Base-by-base conservation (phyloP, 768 basidiomycete genomes). In the Boletellus ananiceps region DNA sequence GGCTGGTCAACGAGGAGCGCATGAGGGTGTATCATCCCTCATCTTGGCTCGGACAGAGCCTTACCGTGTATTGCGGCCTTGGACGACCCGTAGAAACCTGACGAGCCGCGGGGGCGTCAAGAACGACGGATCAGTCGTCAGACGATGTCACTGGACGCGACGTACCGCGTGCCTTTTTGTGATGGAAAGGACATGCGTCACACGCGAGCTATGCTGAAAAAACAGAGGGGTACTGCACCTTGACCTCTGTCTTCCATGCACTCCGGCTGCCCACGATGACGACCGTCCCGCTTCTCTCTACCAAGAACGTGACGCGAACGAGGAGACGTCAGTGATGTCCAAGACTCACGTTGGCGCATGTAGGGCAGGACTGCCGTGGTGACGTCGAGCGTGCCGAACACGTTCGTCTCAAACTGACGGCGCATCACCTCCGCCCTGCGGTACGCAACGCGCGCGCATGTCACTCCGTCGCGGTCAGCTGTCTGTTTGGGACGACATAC, bases 61-160 rank as follows among this genome's bases (percentile, higher is more conserved):
- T 54, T 59, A 80, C 81, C 73, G 50, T 77, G 80, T 13, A 82
- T 60, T 12, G 83, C 83, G 15, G 80, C 81, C 63, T 84, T 84
- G 2, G 81, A 82, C 5, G 80, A 69, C 1, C 71, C 66, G 57
- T 83, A 82, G 14, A 64, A 58, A 12, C 76, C 78, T 75, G 51
- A 16, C 32, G 11, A 8, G 4, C 27, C 6, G 8, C 27, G 8
- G 8, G 6, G 27, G 8, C 27, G 29, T 29, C 16, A 51, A 33
- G 16, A 11, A 43, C 1, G 21, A 21, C 11, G n/a, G 19, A 11
- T 11, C 8, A 29, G 29, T 9, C 8, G 29, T 9, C 29, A 9
- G 11, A 9, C 11, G 29, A 11, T 25, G 31, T 36, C 8, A 5
- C n/a, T 18, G 11, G 6, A 12, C 21, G 31, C 2, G 19, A 59